Evolutionary conservation across 495 filamentous ascomycete genomes (phyloP).

Genomic region (Neurospora africana): DNA sequence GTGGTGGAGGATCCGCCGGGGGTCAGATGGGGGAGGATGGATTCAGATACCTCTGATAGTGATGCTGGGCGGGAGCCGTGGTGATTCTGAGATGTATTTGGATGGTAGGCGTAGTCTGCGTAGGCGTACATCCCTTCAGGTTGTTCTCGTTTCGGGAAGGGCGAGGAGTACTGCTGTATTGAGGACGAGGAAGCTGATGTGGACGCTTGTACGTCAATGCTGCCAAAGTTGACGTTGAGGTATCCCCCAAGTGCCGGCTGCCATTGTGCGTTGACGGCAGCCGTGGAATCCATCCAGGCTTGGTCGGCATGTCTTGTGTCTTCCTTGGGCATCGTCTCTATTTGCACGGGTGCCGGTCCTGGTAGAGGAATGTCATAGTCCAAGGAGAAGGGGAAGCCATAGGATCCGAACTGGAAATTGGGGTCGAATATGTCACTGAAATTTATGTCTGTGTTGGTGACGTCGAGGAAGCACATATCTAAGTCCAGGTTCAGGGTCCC

Average conservation of each 20-base stretch:
- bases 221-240: not conserved
- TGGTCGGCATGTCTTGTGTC: not conserved
- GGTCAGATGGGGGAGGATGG: not conserved
- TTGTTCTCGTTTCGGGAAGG: not conserved
- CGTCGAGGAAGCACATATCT: constrained; percentile 26
- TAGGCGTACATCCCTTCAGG: not conserved
- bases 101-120: not conserved
- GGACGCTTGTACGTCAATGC: not conserved
- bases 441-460: constrained; percentile 18
- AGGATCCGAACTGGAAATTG: constrained; percentile 1
- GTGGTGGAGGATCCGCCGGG: not conserved
- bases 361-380: not conserved
- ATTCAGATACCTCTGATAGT: not conserved
- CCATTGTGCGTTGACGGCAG: not conserved
- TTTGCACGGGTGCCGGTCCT: not conserved
- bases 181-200: not conserved
- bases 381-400: not conserved
- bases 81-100: not conserved
- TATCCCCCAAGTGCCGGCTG: not conserved
- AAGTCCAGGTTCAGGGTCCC: constrained; percentile 17
- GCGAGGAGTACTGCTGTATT: not conserved
- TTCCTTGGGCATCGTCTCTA: not conserved
- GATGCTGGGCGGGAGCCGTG: not conserved
- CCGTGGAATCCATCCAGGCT: not conserved
- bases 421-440: constrained; percentile 21